Conservation (phyloP, 2,329 filamentous ascomycete species). For the Fusarium sterilihyphosum region DNA sequence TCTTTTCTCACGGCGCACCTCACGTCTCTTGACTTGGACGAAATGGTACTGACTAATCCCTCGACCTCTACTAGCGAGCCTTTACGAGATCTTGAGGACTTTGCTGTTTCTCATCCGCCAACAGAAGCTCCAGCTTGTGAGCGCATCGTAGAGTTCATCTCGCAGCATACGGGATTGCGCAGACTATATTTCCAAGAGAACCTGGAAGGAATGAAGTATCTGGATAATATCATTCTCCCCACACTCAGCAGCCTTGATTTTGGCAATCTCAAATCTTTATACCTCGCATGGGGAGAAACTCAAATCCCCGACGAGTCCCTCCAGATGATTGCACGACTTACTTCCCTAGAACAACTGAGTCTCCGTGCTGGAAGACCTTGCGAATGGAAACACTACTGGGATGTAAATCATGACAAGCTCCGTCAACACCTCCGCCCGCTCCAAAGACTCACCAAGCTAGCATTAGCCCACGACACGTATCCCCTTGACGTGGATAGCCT, state of each 20-base stretch:
- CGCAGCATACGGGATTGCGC: not conserved
- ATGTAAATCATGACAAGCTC: slow-evolving; percentile 4
- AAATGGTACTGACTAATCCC: accelerated
- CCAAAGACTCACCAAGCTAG: slow-evolving; percentile 4
- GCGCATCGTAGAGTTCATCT: not conserved
- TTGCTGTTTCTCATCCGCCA: not conserved
- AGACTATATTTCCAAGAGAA: slow-evolving; percentile 11
- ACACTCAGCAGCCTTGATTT: not conserved
- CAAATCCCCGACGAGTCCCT: slow-evolving; percentile 2
- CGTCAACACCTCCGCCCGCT: not conserved
- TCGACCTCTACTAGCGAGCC: not conserved
- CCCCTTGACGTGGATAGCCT: not conserved
- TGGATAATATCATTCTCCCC: slow-evolving; percentile 19
- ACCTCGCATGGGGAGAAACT: slow-evolving; percentile 10
- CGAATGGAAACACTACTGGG: not conserved
- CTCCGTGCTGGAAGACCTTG: not conserved
- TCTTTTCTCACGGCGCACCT: slow-evolving; percentile 6
- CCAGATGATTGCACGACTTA: not conserved
- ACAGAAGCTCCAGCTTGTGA: accelerated
- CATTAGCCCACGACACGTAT: slow-evolving; percentile 16
- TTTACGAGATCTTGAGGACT: not conserved
- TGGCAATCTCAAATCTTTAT: slow-evolving; percentile 13
- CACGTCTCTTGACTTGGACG: not conserved
- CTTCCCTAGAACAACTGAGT: slow-evolving; percentile 21
- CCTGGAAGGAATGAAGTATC: not conserved